A percentile compares a stretch with the other conserved stretches of the same genome.
These are phyloP conservation scores for Xanthoparmelia taractica DNA, from an alignment of 495 filamentous ascomycete genomes.

Conservation along the genomic window DNA sequence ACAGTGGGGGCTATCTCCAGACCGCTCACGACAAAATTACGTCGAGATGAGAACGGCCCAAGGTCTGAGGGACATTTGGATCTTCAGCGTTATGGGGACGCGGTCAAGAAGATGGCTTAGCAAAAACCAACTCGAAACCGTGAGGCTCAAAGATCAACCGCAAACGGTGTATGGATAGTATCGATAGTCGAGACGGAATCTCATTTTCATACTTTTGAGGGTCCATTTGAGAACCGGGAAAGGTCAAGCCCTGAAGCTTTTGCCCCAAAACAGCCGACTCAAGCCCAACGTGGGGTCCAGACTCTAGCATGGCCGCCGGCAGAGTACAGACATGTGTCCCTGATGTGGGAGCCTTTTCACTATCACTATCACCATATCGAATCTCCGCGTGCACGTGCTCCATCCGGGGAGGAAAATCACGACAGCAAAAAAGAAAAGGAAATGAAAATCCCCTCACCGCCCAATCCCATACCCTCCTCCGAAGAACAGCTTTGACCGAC, in stretches of 20 bases:
- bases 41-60: neutral
- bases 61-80: constrained; percentile 4
- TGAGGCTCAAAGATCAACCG: neutral
- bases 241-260: constrained; percentile 1
- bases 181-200: constrained; percentile 1
- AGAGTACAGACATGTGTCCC: neutral
- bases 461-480: neutral
- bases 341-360: neutral
- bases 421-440: too few species aligned
- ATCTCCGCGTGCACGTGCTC: neutral
- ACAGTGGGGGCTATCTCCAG: constrained; percentile 15
- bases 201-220: neutral
- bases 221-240: neutral
- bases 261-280: neutral
- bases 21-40: constrained; percentile 2
- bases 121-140: neutral
- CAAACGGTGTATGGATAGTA: neutral
- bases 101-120: neutral
- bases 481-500: neutral
- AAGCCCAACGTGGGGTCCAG: constrained; percentile 3
- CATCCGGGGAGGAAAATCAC: too few species aligned
- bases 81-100: neutral
- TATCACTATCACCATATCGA: neutral
- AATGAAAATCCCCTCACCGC: neutral
- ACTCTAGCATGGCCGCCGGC: neutral